These are phyloP conservation scores for Tetradesmus obliquus DNA, from an alignment of 139 green algal genomes.

Conservation along the genomic window DNA sequence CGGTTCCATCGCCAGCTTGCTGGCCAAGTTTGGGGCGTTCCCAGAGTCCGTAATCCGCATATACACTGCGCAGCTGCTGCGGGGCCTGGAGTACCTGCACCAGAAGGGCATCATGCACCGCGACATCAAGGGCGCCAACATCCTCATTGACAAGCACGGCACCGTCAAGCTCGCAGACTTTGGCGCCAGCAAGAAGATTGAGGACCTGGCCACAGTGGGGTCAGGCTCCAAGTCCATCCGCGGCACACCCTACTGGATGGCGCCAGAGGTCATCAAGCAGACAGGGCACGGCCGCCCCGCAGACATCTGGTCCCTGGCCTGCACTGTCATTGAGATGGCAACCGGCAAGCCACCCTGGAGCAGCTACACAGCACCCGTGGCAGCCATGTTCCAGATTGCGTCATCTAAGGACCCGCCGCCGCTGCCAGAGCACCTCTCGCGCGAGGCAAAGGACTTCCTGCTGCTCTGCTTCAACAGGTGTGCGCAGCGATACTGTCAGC, in stretches of 20 bases:
- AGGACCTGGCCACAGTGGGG: conserved; percentile 90
- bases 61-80: conserved; percentile 86
- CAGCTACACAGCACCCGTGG: conserved; percentile 53
- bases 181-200: conserved; percentile 93
- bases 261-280: conserved; percentile 97
- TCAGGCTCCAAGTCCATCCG: conserved; percentile 89
- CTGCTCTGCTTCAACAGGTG: conserved; percentile 92
- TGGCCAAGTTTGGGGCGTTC: conserved; percentile 88
- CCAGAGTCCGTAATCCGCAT: conserved; percentile 76
- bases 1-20: conserved; percentile 90
- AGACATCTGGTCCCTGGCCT: conserved; percentile 97
- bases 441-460: conserved; percentile 92
- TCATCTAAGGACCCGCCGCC: conserved; percentile 80
- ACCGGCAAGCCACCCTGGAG: conserved; percentile 72
- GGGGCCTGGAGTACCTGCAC: conserved; percentile 96
- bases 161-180: conserved; percentile 97
- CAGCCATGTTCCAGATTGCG: conserved; percentile 95
- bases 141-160: conserved; percentile 92
- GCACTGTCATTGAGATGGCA: conserved; percentile 97
- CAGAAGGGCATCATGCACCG: conserved; percentile 90
- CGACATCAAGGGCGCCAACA: conserved; percentile 91
- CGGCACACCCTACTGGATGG: conserved; percentile 99
- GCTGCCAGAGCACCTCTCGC: conserved; percentile 79
- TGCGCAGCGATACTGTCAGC: background rate
- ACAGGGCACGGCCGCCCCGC: conserved; percentile 81